Base-by-base conservation (phyloP, 768 basidiomycete species). In the Psilocybe sp. region DNA sequence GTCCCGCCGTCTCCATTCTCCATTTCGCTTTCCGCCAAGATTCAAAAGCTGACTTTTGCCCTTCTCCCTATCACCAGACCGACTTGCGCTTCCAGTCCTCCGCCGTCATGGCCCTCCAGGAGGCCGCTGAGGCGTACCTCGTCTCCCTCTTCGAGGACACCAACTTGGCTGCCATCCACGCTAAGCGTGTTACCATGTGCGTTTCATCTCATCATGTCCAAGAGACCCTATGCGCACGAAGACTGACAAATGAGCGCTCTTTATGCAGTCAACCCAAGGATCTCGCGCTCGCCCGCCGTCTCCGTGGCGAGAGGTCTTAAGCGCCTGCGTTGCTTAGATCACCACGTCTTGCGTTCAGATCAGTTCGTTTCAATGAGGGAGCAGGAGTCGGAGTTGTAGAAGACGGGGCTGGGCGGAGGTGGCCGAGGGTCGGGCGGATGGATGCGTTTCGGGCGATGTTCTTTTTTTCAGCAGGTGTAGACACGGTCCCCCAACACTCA, bases 61-160 rank as follows among this genome's bases (percentile, higher is more conserved):
- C 37, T 31, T 36, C 51, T 49, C 55, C 39, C 37, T 31, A 36
- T n/a, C n/a, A 38, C 40, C 57, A 89, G 89, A 91, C 90, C 59
- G 88, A 91, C 67, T 74, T 96, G 56, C 91, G 93, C 63, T 95
- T 95, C 91, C 93, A 96, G 72, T 93, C 91, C 2, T 95, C 92
- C 19, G 92, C 92, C 34, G 90, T 95, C 58, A 89, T 91, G 82
- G 92, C 92, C 41, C 80, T 94, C 52, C 92, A 95, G 74, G 92
- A 95, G 69, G 92, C 91, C 43, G 88, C 89, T 44, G 92, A 95
- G 77, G 88, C 87, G 20, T 90, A 90, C 73, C 87, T 89, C 50
- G 88, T 89, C 62, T 89, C 85, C 19, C 78, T 91, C 65, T 91
- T 91, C 61, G 89, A 91, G 61, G 89, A 91, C 75, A 91, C 89